phyloP scores from a whole-genome alignment of 192 early-diverging fungal species.

The Coemansia sp. region DNA sequence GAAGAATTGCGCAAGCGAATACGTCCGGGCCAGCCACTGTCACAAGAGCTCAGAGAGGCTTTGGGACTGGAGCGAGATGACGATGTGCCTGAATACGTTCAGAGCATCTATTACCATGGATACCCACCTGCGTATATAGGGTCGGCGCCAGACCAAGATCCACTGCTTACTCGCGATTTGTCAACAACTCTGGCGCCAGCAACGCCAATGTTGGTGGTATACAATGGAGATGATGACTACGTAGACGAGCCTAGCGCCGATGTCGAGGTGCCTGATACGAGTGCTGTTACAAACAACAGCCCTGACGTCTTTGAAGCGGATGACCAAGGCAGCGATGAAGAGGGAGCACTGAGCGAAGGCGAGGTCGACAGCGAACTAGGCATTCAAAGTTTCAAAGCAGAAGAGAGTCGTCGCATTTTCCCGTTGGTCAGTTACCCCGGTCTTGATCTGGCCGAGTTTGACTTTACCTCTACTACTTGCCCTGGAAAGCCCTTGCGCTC shows the following conservation, averaged over 20 bases:
- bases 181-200: neutral
- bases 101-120: constrained; percentile 35
- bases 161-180: constrained; percentile 13
- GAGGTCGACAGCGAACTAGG: neutral
- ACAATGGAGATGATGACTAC: constrained; percentile 26
- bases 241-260: neutral
- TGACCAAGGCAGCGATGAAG: constrained; percentile 13
- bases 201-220: constrained; percentile 27
- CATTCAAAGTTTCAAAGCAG: neutral
- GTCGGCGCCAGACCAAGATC: constrained; percentile 22
- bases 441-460: constrained; percentile 32
- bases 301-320: neutral
- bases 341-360: neutral
- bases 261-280: neutral
- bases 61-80: constrained; percentile 20
- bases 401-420: constrained; percentile 11
- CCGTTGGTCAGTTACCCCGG: constrained; percentile 42
- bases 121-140: constrained; percentile 51
- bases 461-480: constrained; percentile 17
- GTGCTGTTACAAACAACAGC: neutral
- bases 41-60: constrained; percentile 26
- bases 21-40: constrained; percentile 39
- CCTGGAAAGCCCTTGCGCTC: constrained; percentile 25
- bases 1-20: constrained; percentile 28
- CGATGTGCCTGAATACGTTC: constrained; percentile 33